Conservation (phyloP, 2,329 filamentous ascomycete species). For the Raffaelea ambrosiae region DNA sequence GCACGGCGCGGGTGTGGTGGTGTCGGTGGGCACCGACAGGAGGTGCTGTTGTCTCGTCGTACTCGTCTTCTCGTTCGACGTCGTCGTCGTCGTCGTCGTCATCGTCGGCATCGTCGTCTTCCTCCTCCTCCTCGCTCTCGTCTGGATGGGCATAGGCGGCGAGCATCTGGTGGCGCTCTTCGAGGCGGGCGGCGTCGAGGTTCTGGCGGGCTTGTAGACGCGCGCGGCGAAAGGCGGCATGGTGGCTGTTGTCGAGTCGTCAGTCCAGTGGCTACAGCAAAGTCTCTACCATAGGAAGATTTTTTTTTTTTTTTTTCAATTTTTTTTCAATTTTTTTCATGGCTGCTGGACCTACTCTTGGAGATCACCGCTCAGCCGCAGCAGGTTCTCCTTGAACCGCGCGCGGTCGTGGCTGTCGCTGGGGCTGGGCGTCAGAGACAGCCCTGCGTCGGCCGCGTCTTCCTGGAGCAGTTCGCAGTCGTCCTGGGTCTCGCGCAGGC, state of each 20-base stretch:
- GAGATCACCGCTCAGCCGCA: conserved; percentile 61
- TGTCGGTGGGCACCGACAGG: too few relatives aligned
- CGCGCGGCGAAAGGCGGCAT: conserved; percentile 69
- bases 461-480: conserved; percentile 74
- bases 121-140: conserved; percentile 19
- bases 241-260: conserved; percentile 29
- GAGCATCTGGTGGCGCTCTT: conserved; percentile 70
- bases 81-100: conserved; percentile 16
- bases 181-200: conserved; percentile 62
- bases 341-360: conserved; percentile 30
- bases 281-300: too few relatives aligned
- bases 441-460: conserved; percentile 63
- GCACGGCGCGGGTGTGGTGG: conserved; percentile 21
- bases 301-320: too few relatives aligned
- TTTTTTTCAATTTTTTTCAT: too few relatives aligned
- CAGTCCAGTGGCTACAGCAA: too few relatives aligned
- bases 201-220: conserved; percentile 71
- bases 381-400: conserved; percentile 57
- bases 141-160: conserved; percentile 41
- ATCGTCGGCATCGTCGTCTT: conserved; percentile 13
- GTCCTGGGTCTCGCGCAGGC: conserved; percentile 69
- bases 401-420: conserved; percentile 46
- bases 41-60: conserved; percentile 12
- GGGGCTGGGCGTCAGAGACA: background rate
- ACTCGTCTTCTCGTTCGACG: conserved; percentile 17